Evolutionary conservation across 371 early-diverging fungal genomes (phyloP), one percentile per base, ranked within the genome.

Genomic region (Actinomortierella ambigua): DNA sequence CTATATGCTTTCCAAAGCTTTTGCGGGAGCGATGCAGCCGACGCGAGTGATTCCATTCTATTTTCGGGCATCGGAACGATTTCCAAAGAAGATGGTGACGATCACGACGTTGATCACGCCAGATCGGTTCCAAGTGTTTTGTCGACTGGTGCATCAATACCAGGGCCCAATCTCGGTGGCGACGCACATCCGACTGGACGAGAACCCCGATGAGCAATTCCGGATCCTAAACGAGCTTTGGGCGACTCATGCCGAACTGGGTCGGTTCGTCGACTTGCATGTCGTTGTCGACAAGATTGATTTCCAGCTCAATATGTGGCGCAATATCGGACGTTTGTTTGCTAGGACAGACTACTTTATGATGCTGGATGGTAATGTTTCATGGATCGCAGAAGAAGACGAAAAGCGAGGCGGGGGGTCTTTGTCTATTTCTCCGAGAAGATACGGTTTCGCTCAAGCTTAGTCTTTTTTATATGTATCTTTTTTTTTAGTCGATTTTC

Each of bases 301-400:
- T 59, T 79, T 81, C 4, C 83, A 85, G 46, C 79, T 85, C 67
- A 85, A 85, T 50, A 71, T 82, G 70, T 85, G 85, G 85, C 68
- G 85, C 6, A 85, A 85, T 49, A 79, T 85, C 1, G 85, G 82
- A 11, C 71, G 82, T 41, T 73, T 85, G 59, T 85, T 82, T 76
- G 80, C 85, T 2, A 67, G 83, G 23, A 80, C 84, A 4, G 80
- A 80, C 53, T 83, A 81, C 29, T 70, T 85, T 20, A 79, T 85
- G 80, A 81, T 80, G 83, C 68, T 85, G 13, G 85, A 84, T 66
- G 78, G 63, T 69, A 56, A n/a, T n/a, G n/a, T n/a, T n/a, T n/a
- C n/a, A n/a, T n/a, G n/a, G n/a, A n/a, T 27, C 20, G 3, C 39
- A 49, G 7, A 2, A 39, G 23, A 48, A 61, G 41, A n/a, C n/a